Conservation (phyloP, 2,329 filamentous ascomycete genomes). For the Penicillium sp. region DNA sequence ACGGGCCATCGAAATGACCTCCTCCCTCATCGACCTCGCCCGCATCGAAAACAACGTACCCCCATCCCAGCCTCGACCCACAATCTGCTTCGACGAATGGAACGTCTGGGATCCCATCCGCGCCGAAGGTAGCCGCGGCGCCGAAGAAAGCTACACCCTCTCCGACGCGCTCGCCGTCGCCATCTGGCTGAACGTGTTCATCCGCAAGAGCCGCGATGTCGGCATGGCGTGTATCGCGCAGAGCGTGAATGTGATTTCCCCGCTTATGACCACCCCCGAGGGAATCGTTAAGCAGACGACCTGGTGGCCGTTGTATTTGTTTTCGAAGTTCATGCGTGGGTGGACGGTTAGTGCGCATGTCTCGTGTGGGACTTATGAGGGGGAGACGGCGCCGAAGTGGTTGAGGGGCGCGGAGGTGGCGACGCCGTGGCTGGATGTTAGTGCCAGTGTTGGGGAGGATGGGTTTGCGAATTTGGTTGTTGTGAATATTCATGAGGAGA, state of each 20-base stretch:
- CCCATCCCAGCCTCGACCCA: conserved; percentile 61
- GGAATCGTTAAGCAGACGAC: conserved; percentile 71
- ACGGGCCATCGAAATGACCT: conserved; percentile 71
- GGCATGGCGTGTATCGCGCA: conserved; percentile 81
- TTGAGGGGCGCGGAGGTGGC: conserved; percentile 54
- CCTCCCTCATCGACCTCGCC: conserved; percentile 70
- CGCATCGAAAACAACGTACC: conserved; percentile 65
- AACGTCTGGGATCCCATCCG: conserved; percentile 78
- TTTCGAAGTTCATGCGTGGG: conserved; percentile 73
- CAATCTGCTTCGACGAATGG: conserved; percentile 83
- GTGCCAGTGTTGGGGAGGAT: conserved; percentile 49
- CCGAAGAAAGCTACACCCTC: conserved; percentile 73
- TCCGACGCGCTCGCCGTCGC: conserved; percentile 75
- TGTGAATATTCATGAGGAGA: conserved; percentile 68
- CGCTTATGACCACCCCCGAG: conserved; percentile 68
- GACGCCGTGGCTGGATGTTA: conserved; percentile 61
- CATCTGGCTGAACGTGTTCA: conserved; percentile 74
- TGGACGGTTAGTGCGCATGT: conserved; percentile 69
- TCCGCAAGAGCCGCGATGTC: conserved; percentile 69
- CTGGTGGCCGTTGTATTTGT: conserved; percentile 73
- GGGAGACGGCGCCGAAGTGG: conserved; percentile 50
- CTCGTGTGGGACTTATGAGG: conserved; percentile 63
- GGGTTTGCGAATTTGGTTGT: conserved; percentile 69
- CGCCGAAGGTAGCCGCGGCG: conserved; percentile 70
- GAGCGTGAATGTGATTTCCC: conserved; percentile 75